Base-by-base conservation (phyloP, 2,329 filamentous ascomycete species). In the Chrysoporthe cubensis region DNA sequence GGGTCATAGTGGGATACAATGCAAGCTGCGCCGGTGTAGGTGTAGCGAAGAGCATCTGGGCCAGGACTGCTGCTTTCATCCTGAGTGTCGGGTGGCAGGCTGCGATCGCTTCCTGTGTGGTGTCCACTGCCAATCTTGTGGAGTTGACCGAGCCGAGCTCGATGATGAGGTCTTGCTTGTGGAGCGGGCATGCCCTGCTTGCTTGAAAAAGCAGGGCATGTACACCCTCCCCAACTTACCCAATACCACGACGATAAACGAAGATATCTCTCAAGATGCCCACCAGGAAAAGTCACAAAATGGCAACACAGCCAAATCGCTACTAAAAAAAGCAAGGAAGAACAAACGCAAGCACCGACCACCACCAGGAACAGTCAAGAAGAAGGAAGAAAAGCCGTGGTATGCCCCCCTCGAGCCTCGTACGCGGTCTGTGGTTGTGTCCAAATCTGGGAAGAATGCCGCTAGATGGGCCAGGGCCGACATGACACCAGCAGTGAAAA, bases 21-120 rank as follows among this genome's bases (percentile, higher is more conserved):
- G 80, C 67, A 72, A 75, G 32, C 63, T 77, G 43, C 74, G 74
- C 66, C 71, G 67, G 21, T 81, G 80, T 64, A 74, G 76, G 4
- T 81, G 79, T 71, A 78, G 80, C 18, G 71, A 66, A 13, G 68
- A 71, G 11, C 79, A 81, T 66, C 73, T 81, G 54, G 78, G 77
- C 0, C 78, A 81, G 69, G 78, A 80, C 64, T 80, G 78, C 48
- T 72, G 76, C n/a, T 80, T 78, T 78, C 77, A 78, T 40, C 76
- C 79, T 5, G 76, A 75, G 40, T 81, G 79, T 50, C 67, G 71
- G 16, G 78, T 71, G 2, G 42, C 67, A 9, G 74, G 72, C 14
- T 80, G 79, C 62, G 66, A 73, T 14, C 71, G 74, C 26, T 81
- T 76, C 57, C 70, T 77, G 7, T 81, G 79, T 61, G 73, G 74